phyloP scores from a whole-genome alignment of 345 rosid species.

The Clarkia xantiana region DNA sequence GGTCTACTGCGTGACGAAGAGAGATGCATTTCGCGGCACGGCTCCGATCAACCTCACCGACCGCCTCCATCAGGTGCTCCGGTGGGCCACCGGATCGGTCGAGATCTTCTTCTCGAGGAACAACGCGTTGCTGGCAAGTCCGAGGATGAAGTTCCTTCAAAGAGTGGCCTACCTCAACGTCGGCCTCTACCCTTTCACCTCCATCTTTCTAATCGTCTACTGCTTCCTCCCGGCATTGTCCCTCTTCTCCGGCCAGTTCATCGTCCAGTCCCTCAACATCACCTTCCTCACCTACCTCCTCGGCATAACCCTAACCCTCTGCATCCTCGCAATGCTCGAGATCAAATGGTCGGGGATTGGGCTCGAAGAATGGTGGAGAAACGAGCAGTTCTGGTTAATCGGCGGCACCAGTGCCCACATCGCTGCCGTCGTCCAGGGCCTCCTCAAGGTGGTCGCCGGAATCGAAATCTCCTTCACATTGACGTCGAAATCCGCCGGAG shows the following conservation, averaged over 20 bases:
- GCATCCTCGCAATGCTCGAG: slow-evolving; percentile 57
- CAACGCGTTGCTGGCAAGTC: slow-evolving; percentile 51
- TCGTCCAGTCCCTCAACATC: slow-evolving; percentile 34
- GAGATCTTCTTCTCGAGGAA: slow-evolving; percentile 83
- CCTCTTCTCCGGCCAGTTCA: slow-evolving; percentile 55
- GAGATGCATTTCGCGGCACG: slow-evolving; percentile 69
- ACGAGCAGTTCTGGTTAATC: slow-evolving; percentile 84
- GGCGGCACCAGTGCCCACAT: slow-evolving; percentile 87
- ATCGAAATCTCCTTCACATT: slow-evolving; percentile 65
- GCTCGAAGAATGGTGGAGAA: slow-evolving; percentile 88
- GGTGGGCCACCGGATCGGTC: slow-evolving; percentile 83
- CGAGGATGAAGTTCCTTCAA: slow-evolving; percentile 45
- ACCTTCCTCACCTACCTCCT: slow-evolving; percentile 53
- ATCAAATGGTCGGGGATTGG: slow-evolving; percentile 66
- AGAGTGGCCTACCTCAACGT: slow-evolving; percentile 76
- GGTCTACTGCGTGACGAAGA: slow-evolving; percentile 49
- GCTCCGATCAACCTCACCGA: slow-evolving; percentile 73
- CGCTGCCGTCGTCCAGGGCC: slow-evolving; percentile 71
- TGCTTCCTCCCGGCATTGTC: slow-evolving; percentile 78
- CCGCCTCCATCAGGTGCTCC: slow-evolving; percentile 69
- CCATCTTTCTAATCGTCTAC: slow-evolving; percentile 63
- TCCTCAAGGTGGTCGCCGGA: slow-evolving; percentile 66
- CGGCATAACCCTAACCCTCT: slow-evolving; percentile 40
- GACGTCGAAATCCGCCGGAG: slow-evolving; percentile 55
- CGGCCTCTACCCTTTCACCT: slow-evolving; percentile 74